These are phyloP conservation scores for Lecanicillium sp. DNA, from an alignment of 2,329 filamentous ascomycete species.

Conservation along the genomic window DNA sequence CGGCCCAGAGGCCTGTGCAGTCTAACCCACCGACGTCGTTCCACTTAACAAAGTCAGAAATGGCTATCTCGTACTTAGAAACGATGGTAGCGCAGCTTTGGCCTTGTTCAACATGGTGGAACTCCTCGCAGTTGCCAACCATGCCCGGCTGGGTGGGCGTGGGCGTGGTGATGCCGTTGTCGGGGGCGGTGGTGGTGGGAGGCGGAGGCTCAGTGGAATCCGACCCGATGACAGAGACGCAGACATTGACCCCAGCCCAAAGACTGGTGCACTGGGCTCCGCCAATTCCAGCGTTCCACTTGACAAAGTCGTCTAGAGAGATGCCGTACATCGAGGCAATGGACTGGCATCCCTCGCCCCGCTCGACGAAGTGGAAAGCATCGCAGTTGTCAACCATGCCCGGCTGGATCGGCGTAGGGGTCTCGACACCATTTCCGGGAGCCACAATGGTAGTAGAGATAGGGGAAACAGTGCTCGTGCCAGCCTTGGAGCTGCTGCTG, in stretches of 20 bases:
- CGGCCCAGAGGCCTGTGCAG: slow-evolving; percentile 7
- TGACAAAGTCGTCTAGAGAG: slow-evolving; percentile 3
- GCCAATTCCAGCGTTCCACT: slow-evolving; percentile 8
- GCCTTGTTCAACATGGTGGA: slow-evolving; percentile 7
- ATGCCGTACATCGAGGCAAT: slow-evolving; percentile 3
- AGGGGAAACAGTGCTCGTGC: too few relatives aligned
- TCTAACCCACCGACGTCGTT: slow-evolving; percentile 5
- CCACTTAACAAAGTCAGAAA: slow-evolving; percentile 8
- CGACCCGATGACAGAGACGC: slow-evolving; percentile 3
- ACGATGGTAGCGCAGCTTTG: slow-evolving; percentile 6
- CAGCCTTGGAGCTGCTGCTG: neutral
- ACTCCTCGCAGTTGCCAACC: slow-evolving; percentile 11
- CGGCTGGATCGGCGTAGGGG: slow-evolving; percentile 9
- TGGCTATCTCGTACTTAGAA: neutral
- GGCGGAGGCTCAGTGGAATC: too few relatives aligned
- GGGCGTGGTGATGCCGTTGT: slow-evolving; percentile 6
- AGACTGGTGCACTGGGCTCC: slow-evolving; percentile 6
- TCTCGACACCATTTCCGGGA: slow-evolving; percentile 4
- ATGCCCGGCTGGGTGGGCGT: slow-evolving; percentile 11
- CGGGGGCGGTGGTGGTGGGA: slow-evolving; percentile 1
- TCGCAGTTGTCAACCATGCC: slow-evolving; percentile 11
- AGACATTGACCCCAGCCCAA: slow-evolving; percentile 6
- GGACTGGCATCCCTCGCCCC: slow-evolving; percentile 4
- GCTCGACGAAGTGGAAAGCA: slow-evolving; percentile 5
- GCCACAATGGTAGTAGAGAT: too few relatives aligned